Percentiles rank a stretch among this genome's conserved stretches.
phyloP scores from a whole-genome alignment of 179 eudicot species.

The Silene vulgaris region DNA sequence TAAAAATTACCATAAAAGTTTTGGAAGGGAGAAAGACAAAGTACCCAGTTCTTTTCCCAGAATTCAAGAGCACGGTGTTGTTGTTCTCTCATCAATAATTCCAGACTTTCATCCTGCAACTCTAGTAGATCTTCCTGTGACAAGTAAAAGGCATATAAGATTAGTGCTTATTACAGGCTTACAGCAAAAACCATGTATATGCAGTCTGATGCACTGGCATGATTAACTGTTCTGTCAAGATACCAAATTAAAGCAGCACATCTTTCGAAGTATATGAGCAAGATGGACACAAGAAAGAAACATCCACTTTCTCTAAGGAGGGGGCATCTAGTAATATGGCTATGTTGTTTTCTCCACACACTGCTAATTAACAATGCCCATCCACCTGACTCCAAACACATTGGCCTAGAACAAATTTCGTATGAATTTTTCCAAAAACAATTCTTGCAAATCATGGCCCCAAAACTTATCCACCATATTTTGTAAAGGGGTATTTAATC shows the following conservation, averaged over 20 bases:
- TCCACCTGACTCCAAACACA: not conserved
- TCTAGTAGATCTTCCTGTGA: conserved; percentile 81
- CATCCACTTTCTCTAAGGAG: not conserved
- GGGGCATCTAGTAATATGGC: not conserved
- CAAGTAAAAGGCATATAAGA: conserved; percentile 13
- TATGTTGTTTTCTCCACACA: too few species aligned
- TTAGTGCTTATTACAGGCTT: conserved; percentile 20
- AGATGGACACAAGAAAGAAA: not conserved
- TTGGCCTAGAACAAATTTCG: not conserved
- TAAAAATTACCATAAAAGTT: conserved; percentile 9
- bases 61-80: conserved; percentile 73
- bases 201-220: not conserved
- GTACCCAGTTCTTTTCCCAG: conserved; percentile 98
- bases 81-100: conserved; percentile 57
- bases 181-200: not conserved
- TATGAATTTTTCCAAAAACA: not conserved
- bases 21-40: conserved; percentile 6
- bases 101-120: conserved; percentile 76
- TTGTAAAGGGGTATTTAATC: too few species aligned
- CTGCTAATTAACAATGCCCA: not conserved
- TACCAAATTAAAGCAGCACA: not conserved
- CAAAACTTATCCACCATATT: too few species aligned
- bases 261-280: not conserved
- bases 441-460: not conserved
- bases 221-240: not conserved